Evolutionary conservation across 169 alveolate species (phyloP), one percentile per base, ranked within the genome.

Genomic region (Cryptosporidium xiaoi): DNA sequence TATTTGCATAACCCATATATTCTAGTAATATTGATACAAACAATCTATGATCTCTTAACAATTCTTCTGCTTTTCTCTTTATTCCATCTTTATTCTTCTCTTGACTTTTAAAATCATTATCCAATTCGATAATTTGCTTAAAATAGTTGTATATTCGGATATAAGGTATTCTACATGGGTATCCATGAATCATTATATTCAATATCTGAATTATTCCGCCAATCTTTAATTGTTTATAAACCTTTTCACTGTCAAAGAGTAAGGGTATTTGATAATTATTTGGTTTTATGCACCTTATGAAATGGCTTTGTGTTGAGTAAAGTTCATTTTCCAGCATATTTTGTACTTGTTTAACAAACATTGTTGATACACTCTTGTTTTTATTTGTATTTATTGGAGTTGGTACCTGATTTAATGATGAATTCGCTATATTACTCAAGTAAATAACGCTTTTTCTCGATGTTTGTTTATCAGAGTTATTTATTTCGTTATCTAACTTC

Each of bases 171-270:
- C 93, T 68, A 55, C 93, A 91, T 20, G 93, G 93, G 58, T 82
- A 91, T 18, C 93, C 93, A 67, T 91, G 71, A 64, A 89, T 91
- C 93, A 91, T 91, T 34, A 91, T 66, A 85, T 83, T 85, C 2
- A 91, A 66, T 71, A 91, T 83, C n/a, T 91, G 92, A 5, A 91
- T 64, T 71, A 91, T 91, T 15, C 93, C 93, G 16, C 93, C 91
- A 85, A 91, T 91, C 65, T 89, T 71, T 44, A 91, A 58, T 50
- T 91, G 93, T 83, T 82, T 84, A 65, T 84, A 82, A 12, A 91
- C 93, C 64, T 89, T 83, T 71, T 69, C 69, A 58, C 82, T 82
- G 62, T 91, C 83, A 82, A 91, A 91, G 27, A 44, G 44, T 48
- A 71, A 66, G 18, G 93, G 65, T 36, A 51, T 51, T 53, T 91